These are phyloP conservation scores for Adansonia rubrostipa DNA, from an alignment of 441 rosid genomes.

Conservation along the genomic window DNA sequence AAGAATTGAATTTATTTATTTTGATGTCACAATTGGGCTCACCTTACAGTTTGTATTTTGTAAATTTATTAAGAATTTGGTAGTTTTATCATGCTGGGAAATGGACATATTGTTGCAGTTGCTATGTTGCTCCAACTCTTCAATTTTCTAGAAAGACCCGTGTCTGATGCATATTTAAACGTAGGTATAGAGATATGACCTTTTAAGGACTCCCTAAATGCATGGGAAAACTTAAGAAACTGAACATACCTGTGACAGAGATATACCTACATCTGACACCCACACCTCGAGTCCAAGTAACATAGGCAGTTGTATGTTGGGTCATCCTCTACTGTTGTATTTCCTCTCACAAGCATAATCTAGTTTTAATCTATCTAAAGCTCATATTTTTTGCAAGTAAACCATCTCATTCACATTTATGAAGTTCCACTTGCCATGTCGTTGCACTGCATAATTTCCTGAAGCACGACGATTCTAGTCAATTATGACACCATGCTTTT, in stretches of 20 bases:
- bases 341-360: background rate
- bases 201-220: no score
- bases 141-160: no score
- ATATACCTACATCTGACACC: background rate
- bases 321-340: background rate
- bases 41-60: background rate
- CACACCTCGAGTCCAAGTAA: background rate
- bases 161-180: no score
- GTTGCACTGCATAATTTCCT: background rate
- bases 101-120: background rate
- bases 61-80: background rate
- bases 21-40: background rate
- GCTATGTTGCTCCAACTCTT: no score
- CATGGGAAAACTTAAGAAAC: no score
- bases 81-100: background rate
- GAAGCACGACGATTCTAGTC: background rate
- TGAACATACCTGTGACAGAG: background rate
- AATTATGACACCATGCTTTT: background rate
- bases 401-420: background rate
- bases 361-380: background rate
- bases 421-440: background rate
- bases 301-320: background rate
- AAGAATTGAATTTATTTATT: background rate
- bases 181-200: no score
- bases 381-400: background rate